Base-by-base conservation (phyloP, 2,329 filamentous ascomycete species). In the Botrytis tulipae region DNA sequence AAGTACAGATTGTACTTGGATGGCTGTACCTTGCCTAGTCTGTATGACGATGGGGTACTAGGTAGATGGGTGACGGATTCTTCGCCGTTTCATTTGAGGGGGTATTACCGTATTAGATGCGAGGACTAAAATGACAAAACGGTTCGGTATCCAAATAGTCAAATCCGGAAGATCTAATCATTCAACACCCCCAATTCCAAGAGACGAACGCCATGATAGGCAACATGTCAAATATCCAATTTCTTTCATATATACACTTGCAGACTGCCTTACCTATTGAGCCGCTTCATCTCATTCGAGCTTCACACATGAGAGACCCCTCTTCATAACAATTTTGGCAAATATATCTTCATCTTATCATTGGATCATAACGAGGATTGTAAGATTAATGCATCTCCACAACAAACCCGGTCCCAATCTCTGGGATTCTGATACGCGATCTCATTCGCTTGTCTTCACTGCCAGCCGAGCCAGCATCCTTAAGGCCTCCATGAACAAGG, bases 361-460 rank as follows among this genome's bases (percentile, higher is more conserved):
- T 68, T 40, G 65, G 65, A 54, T 54, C 48, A 37, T 1, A 25
- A 54, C 32, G 32, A 37, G 48, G 46, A 40, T 57, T 29, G 46
- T 68, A 68, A 68, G 48, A 68, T 68, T 68, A 68, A 68, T 42
- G 32, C 65, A 68, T 68, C 65, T 57, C 65, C 65, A 68, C 65
- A 29, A 68, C 16, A 68, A 57, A 40, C 65, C 48, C 54, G 35
- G 25, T 22, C 22, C 35, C 42, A 29, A 54, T 68, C 25, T 65
- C 42, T 65, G 62, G 62, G 42, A 48, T 65, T 65, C 42, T 65
- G 25, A 68, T 54, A 29, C 65, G 65, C 32, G 16, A 68, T 54
- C 51, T 51, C 14, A 68, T 68, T 67, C 46, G 65, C 32, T 67
- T 40, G 65, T 67, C 25, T 40, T 67, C 46, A 67, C 44, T 67